Evolutionary conservation across 192 early-diverging fungal species (phyloP).

Genomic region (Mortierella antarctica): DNA sequence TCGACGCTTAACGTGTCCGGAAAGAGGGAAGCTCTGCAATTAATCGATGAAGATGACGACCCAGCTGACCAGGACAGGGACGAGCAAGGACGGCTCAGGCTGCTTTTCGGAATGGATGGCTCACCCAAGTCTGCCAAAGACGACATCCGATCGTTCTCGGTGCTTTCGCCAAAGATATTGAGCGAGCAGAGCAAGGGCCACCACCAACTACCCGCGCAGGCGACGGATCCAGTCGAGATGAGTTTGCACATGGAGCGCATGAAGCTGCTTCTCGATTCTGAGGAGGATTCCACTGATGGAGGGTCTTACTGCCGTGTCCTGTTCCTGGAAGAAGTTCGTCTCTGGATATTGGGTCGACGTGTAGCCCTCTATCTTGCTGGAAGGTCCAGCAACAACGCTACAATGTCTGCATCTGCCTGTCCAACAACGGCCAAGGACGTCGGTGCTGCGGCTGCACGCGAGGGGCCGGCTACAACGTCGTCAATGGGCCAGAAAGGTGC

Average conservation of each 20-base stretch:
- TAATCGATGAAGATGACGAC: constrained; percentile 7
- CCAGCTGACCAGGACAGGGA: constrained; percentile 4
- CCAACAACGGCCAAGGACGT: not conserved
- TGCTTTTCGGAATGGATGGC: not conserved
- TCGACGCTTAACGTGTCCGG: not conserved
- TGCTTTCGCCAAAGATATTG: constrained; percentile 12
- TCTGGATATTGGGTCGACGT: constrained; percentile 29
- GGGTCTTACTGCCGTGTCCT: constrained; percentile 22
- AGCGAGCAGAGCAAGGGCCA: constrained; percentile 9
- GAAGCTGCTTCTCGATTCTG: constrained; percentile 12
- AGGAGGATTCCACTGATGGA: constrained; percentile 28
- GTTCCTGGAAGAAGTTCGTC: constrained; percentile 32
- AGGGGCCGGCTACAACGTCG: too few species aligned
- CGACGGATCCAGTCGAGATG: not conserved
- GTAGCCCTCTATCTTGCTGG: constrained; percentile 15
- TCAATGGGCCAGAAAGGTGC: not conserved
- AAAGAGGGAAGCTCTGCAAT: too few species aligned
- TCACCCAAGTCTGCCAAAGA: not conserved
- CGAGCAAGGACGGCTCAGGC: not conserved
- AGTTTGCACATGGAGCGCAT: constrained; percentile 26
- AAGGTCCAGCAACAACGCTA: not conserved
- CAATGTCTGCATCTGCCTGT: not conserved
- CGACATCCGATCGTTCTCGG: not conserved
- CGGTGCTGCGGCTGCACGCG: too few species aligned
- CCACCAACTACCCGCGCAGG: not conserved